Percentiles rank a stretch among this genome's conserved stretches.
Conservation (phyloP, 208 protist genomes). For the Crithidia expoeki region DNA sequence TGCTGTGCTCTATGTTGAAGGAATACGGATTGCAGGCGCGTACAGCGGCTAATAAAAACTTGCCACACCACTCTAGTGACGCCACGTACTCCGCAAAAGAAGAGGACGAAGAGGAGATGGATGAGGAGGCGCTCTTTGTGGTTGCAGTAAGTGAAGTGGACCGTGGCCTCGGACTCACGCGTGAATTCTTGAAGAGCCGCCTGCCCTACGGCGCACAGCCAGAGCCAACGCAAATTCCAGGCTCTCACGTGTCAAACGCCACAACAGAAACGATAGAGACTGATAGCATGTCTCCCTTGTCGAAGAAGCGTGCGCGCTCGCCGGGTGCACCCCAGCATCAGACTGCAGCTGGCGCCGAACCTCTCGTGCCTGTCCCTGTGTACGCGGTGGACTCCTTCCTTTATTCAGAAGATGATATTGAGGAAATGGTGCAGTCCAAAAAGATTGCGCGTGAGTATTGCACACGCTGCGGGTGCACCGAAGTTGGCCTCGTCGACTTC, state of each 20-base stretch:
- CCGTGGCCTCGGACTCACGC: conserved; percentile 47
- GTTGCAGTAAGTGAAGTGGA: conserved; percentile 52
- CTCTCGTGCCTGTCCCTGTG: conserved; percentile 33
- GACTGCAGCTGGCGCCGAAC: not conserved
- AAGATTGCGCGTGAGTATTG: conserved; percentile 74
- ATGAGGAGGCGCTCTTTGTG: conserved; percentile 31
- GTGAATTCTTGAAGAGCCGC: conserved; percentile 45
- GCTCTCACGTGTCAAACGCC: not conserved
- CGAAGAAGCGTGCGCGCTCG: conserved; percentile 25
- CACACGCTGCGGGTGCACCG: conserved; percentile 53
- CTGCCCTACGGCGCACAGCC: conserved; percentile 47
- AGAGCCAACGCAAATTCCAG: conserved; percentile 42
- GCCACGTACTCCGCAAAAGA: conserved; percentile 1
- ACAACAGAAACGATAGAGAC: too few species aligned
- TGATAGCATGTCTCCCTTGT: not conserved
- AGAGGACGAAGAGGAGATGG: conserved; percentile 1
- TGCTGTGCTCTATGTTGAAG: conserved; percentile 24
- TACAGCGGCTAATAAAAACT: not conserved
- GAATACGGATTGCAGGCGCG: conserved; percentile 19
- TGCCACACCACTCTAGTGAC: not conserved
- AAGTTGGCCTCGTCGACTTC: conserved; percentile 65
- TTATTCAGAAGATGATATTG: conserved; percentile 73
- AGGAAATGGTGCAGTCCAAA: conserved; percentile 50
- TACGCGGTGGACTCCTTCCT: conserved; percentile 82
- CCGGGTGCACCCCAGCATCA: not conserved